phyloP scores from a whole-genome alignment of 208 protist genomes.

The Herpetomonas muscarum region DNA sequence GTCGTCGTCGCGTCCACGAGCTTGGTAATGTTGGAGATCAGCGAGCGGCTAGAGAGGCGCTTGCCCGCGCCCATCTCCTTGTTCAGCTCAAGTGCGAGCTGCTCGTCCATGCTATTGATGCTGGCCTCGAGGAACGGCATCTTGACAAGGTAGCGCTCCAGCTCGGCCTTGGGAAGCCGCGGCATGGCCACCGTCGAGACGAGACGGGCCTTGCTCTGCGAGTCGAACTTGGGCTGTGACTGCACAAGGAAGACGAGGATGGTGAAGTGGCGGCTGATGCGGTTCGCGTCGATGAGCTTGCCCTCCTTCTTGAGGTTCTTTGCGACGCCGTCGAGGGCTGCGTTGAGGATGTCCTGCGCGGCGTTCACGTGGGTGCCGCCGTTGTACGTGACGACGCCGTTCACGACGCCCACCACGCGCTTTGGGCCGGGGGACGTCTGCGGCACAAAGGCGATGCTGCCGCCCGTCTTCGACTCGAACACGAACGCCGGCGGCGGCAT shows the following conservation, averaged over 20 bases:
- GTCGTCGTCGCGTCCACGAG: constrained; percentile 92
- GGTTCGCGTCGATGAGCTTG: constrained; percentile 91
- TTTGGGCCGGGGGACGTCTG: constrained; percentile 78
- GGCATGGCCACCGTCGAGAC: constrained; percentile 85
- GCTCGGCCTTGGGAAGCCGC: constrained; percentile 81
- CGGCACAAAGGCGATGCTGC: constrained; percentile 79
- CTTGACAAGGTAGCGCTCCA: constrained; percentile 73
- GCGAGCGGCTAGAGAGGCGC: constrained; percentile 65
- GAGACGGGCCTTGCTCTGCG: constrained; percentile 99
- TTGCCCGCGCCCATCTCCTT: constrained; percentile 73
- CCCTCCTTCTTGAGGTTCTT: constrained; percentile 71
- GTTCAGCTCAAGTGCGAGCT: constrained; percentile 73
- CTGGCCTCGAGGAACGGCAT: constrained; percentile 85
- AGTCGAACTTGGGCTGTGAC: constrained; percentile 99
- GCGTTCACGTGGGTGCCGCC: constrained; percentile 99
- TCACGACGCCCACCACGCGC: constrained; percentile 98
- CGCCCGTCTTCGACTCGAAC: constrained; percentile 53
- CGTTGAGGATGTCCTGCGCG: constrained; percentile 86
- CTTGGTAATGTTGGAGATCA: constrained; percentile 96
- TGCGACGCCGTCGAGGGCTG: constrained; percentile 57
- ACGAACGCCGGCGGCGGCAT: constrained; percentile 73
- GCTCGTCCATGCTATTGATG: constrained; percentile 61
- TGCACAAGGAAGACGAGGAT: constrained; percentile 99
- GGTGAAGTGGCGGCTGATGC: constrained; percentile 95
- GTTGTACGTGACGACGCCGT: constrained; percentile 97